Conservation (phyloP, 2,329 filamentous ascomycete species). For the Gnomoniopsis smithogilvyi region DNA sequence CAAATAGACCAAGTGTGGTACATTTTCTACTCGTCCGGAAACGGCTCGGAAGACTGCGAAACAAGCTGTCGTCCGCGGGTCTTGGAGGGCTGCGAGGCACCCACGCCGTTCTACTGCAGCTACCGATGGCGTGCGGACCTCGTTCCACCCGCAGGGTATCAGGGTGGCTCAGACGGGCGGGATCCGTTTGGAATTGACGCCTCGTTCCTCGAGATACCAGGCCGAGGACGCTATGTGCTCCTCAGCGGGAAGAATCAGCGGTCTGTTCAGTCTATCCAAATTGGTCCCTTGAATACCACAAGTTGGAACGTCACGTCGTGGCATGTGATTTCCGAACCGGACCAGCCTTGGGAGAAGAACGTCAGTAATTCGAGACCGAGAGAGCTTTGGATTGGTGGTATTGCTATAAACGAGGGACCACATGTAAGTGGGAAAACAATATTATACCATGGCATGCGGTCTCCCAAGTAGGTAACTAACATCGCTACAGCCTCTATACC, state of each 20-base stretch:
- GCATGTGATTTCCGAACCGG: constrained; percentile 18
- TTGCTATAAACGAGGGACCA: constrained; percentile 1
- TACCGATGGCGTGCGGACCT: constrained; percentile 1
- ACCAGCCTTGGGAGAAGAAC: constrained; percentile 19
- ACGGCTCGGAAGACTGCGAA: constrained; percentile 10
- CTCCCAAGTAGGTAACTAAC: not conserved
- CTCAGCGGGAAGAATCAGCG: constrained; percentile 14
- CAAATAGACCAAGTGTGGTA: constrained; percentile 21
- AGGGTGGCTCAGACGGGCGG: not conserved
- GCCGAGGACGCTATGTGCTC: constrained; percentile 14
- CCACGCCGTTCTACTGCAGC: not conserved
- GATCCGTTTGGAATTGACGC: not conserved
- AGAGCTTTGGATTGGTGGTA: not conserved
- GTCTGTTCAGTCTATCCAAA: constrained; percentile 14
- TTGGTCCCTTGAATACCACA: constrained; percentile 13
- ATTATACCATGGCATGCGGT: not conserved
- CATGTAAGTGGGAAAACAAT: not conserved
- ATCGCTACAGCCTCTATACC: constrained; percentile 14
- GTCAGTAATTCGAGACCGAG: not conserved
- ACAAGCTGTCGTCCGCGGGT: constrained; percentile 14
- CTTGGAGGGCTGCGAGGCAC: not conserved
- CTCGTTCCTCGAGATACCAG: constrained; percentile 1
- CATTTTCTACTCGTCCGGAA: constrained; percentile 20
- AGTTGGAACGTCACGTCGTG: constrained; percentile 17
- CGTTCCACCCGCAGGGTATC: not conserved